These are phyloP conservation scores for Maudiozyma turicensis DNA, from an alignment of 805 yeast species.

Conservation along the genomic window DNA sequence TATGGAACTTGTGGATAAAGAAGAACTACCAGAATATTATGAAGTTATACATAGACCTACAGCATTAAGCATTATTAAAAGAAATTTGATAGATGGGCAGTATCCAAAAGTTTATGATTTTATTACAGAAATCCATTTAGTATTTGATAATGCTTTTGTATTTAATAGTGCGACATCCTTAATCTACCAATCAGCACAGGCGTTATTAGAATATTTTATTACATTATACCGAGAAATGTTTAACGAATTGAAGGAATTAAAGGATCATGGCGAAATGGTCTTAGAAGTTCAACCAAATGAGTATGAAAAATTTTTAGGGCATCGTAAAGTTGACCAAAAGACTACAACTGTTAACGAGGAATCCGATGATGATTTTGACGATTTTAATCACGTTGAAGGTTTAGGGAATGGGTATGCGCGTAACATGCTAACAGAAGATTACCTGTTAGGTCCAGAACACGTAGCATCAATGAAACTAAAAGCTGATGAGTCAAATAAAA, in stretches of 20 bases:
- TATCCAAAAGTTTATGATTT: conserved; percentile 51
- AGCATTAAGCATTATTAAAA: conserved; percentile 51
- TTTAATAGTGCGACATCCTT: conserved; percentile 69
- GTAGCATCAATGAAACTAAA: not conserved
- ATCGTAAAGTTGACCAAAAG: not conserved
- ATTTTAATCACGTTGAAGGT: conserved; percentile 26
- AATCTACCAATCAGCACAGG: conserved; percentile 61
- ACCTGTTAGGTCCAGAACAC: conserved; percentile 18
- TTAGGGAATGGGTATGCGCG: conserved; percentile 28
- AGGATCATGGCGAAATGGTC: conserved; percentile 25
- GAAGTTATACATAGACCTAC: conserved; percentile 64
- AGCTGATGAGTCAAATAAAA: not conserved
- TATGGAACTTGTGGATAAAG: conserved; percentile 59
- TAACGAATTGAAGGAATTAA: conserved; percentile 21
- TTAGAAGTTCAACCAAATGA: conserved; percentile 25
- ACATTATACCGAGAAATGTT: conserved; percentile 20
- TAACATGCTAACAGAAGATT: conserved; percentile 23
- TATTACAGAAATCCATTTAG: conserved; percentile 45
- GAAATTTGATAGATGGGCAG: conserved; percentile 41
- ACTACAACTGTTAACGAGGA: not conserved
- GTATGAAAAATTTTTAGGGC: conserved; percentile 19
- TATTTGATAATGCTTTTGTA: conserved; percentile 69
- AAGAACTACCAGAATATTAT: conserved; percentile 74
- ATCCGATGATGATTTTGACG: conserved; percentile 15
- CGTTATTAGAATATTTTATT: conserved; percentile 45